Evolutionary conservation across 768 basidiomycete genomes (phyloP), one percentile per base, ranked within the genome.

Genomic region (Mycena polygramma): DNA sequence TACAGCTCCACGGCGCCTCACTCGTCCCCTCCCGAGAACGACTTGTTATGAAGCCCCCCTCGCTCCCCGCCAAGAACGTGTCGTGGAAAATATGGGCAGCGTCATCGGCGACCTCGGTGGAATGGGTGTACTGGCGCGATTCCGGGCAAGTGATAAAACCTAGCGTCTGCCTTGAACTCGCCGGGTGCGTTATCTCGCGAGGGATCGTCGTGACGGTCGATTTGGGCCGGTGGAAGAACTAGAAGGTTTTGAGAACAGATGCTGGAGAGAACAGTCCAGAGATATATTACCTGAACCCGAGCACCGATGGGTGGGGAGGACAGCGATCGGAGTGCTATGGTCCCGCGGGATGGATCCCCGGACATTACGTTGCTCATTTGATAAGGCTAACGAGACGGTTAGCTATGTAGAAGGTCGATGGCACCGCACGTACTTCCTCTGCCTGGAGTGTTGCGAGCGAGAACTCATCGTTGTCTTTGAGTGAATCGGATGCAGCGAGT

Each of bases 301-400:
- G 85, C 80, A n/a, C 89, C 90, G 17, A 80, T 75, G 4, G 72
- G 73, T 2, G 91, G 91, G 4, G 90, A 87, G 17, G 79, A 81
- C 24, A 83, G 80, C 1, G 87, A 81, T 24, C 89, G 87, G 0
- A 94, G 80, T 1, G 93, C 88, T 17, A 94, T 84, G 5, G 86
- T 84, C 3, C 93, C 93, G 8, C 90, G 86, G 19, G 89, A 89
- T 2, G 92, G 92, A 75, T 92, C 92, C 4, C 93, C 93, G 0
- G 92, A 90, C 26, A 84, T 88, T 67, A 94, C 90, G 63, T 80
- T 84, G 74, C 87, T 87, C 46, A 91, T 81, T 54, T 85, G 84
- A 24, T 76, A 74, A 3, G 87, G 70, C 87, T 90, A 61, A 11
- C 37, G 43, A 61, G 35, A 17, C 15, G 1, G 36, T 54, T 24